phyloP scores from a whole-genome alignment of 164 flowering plant genomes.

The Piper betle region DNA sequence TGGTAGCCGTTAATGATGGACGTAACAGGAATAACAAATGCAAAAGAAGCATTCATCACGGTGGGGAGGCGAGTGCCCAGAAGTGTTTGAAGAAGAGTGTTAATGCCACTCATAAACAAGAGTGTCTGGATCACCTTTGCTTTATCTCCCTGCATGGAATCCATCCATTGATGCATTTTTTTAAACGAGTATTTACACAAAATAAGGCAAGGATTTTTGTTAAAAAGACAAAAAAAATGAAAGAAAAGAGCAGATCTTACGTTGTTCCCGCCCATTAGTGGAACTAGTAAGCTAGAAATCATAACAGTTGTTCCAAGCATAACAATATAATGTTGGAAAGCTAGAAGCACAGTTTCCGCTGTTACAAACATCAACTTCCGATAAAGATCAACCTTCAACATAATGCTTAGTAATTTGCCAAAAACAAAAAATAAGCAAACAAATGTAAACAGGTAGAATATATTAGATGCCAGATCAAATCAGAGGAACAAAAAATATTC shows the following conservation, averaged over 20 bases:
- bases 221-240: too few species aligned
- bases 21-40: constrained; percentile 55
- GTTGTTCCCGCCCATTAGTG: constrained; percentile 69
- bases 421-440: too few species aligned
- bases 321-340: constrained; percentile 88
- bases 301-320: constrained; percentile 76
- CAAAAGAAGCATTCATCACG: constrained; percentile 83
- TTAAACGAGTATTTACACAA: too few species aligned
- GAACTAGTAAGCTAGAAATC: constrained; percentile 58
- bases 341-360: constrained; percentile 53
- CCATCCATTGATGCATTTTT: not conserved
- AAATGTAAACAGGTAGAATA: too few species aligned
- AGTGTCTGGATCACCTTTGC: constrained; percentile 80
- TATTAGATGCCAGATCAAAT: too few species aligned
- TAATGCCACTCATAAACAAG: constrained; percentile 70
- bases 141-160: constrained; percentile 49
- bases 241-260: constrained; percentile 25
- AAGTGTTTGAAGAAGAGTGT: constrained; percentile 74
- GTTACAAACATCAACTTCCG: constrained; percentile 11
- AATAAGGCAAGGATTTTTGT: too few species aligned
- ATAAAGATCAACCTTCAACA: not conserved
- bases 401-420: too few species aligned
- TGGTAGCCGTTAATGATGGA: constrained; percentile 45
- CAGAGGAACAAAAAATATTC: too few species aligned
- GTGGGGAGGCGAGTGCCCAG: constrained; percentile 87